Evolutionary conservation across 768 basidiomycete species (phyloP), one percentile per base, ranked within the genome.

Genomic region (Trametes gibbosa): DNA sequence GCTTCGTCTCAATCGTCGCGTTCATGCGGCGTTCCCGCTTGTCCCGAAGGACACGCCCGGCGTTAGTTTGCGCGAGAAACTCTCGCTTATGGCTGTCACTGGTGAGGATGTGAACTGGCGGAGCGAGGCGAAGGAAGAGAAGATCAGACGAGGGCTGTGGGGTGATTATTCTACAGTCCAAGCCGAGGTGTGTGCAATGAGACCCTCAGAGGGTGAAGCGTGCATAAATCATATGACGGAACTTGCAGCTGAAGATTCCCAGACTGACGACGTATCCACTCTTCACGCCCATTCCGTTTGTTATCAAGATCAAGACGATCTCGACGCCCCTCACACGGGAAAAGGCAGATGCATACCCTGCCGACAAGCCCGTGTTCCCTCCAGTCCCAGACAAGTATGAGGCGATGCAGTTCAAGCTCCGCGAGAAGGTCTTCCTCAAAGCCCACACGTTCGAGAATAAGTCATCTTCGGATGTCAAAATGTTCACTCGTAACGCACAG

Each of bases 241-340:
- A n/a, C 12, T 7, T 10, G 10, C 24, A 66, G 65, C 25, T 56
- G 37, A 25, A 25, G 45, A 34, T 58, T 10, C 62, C 65, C 1
- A 45, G 58, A 1, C 19, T 62, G 14, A 14, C 50, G 1, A 47
- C 40, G 3, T 53, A 57, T 6, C 68, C 68, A 0, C 48, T 67
- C 4, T 57, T 51, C 47, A 63, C 61, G 21, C 52, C 60, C 14
- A 64, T 69, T 24, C 68, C 68, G 9, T 63, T 65, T 50, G 46
- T 50, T 7, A 46, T 67, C 17, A 51, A 56, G 9, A 24, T 69
- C 21, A 40, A 51, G 27, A 67, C 63, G 13, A 47, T 53, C 21
- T 50, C 62, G 21, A 60, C 65, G 27, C 56, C 62, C 5, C n/a
- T 54, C 12, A 47, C 51, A 1, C 59, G 49, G 6, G 42, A 52